Base-by-base conservation (phyloP, 805 yeast genomes). In the Candida caryicola region DNA sequence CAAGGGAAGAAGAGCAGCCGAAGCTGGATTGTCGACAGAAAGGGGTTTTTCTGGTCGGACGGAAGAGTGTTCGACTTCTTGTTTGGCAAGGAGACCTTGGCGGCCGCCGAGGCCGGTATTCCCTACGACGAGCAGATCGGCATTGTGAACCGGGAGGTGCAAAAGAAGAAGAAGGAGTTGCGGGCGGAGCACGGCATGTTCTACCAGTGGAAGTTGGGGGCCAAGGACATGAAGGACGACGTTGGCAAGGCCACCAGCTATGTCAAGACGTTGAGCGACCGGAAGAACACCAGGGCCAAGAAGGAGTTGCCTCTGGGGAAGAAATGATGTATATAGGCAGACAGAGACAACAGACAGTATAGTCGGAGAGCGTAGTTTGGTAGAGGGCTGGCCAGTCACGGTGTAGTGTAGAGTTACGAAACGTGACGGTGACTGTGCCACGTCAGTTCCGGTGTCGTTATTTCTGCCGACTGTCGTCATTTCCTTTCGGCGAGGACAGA, bases 11-110 rank as follows among this genome's bases (percentile, higher is more conserved):
- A 49, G 17, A 60, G 54, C 29, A 62, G 66, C 41, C 67, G 76
- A 28, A 87, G 85, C 17, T 86, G 90, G 87, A 64, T 83, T 13
- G 83, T 85, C 14, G 95, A 87, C 55, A 71, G 95, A 47, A 81
- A 79, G 50, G 95, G 95, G 9, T 87, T 88, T 70, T 87, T 85
- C 64, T 87, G 95, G 95, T 90, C 93, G 23, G 95, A 87, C 59
- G 95, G 95, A 12, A 71, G 95, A 42, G 83, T 87, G 2, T 83
- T 82, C 60, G 95, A 87, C 57, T 74, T 78, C 36, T 51, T 87
- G n/a, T 83, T 87, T 50, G 93, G 95, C 16, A 82, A 84, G 53
- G 93, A 85, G 54, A 62, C 85, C 1, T 56, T 85, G n/a, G 82
- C 80, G 13, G 82, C 76, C 41, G 90, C 93, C 3, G 91, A 85